Evolutionary conservation across 805 yeast genomes (phyloP), one percentile per base, ranked within the genome.

Genomic region (Yamadazyma sp.): DNA sequence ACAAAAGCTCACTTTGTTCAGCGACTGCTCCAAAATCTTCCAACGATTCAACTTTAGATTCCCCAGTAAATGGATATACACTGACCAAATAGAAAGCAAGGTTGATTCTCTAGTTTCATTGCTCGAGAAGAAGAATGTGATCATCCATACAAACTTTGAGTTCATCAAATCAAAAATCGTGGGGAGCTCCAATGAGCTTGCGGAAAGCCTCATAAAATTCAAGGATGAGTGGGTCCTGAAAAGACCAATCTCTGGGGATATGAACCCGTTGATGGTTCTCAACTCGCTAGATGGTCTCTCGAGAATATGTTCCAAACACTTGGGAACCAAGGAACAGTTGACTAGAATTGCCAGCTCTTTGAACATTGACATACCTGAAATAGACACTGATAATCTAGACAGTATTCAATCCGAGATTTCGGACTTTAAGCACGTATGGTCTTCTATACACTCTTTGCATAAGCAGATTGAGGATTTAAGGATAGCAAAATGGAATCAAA

Each of bases 381-480:
- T 41, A 3, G 37, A 41, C 20, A 15, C 18, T 4, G 35, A 47
- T 5, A 59, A 58, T 11, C 44, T 79, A 1, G 43, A 48, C 0
- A 48, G 49, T 0, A 48, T 72, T 2, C 15, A 54, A 0, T 71
- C 66, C 3, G 93, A 85, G 44, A 58, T 84, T 1, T 40, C 47
- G 0, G 84, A 82, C 32, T 66, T 82, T 24, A 73, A 67, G 40
- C 50, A 71, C 1, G 87, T 83, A 1, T 86, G 95, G 95, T 49
- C 67, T 1, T 65, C 82, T 0, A 64, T 87, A 23, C 73, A 76
- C 30, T 55, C 68, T 0, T 56, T 84, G 1, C 74, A 78, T 71
- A 59, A 58, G 4, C 56, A 68, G 1, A 52, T 83, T 3, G 67
- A 69, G 14, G 64, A 59, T 4, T 44, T 81, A 13, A 67, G 71